A percentile compares a stretch with the other conserved stretches of the same genome.
phyloP scores from a whole-genome alignment of 2,329 filamentous ascomycete species.

The Neocucurbitaria cava region DNA sequence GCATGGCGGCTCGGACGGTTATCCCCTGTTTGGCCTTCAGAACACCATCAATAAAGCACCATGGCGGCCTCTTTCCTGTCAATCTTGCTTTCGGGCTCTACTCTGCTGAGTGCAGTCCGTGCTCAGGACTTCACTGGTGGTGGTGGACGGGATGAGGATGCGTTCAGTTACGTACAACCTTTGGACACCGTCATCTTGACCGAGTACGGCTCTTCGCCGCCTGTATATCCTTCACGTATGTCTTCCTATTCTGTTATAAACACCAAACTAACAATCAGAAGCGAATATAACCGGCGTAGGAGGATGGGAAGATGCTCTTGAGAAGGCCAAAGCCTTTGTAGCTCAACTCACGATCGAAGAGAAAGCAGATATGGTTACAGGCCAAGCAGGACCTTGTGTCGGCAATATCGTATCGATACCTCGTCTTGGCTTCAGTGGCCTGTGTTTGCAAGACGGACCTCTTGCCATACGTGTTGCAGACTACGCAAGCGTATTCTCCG shows the following conservation, averaged over 20 bases:
- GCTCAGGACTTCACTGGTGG: conserved; percentile 34
- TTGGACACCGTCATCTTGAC: conserved; percentile 38
- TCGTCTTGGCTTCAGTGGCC: conserved; percentile 48
- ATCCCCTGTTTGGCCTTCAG: neutral
- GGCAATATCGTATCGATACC: conserved; percentile 52
- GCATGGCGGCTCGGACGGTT: conserved; percentile 4
- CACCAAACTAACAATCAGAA: conserved; percentile 48
- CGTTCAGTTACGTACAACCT: conserved; percentile 39
- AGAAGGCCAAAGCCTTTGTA: conserved; percentile 42
- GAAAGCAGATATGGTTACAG: conserved; percentile 46
- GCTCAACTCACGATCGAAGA: conserved; percentile 41
- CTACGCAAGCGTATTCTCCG: conserved; percentile 50
- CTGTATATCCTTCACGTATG: conserved; percentile 40
- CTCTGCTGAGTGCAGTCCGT: conserved; percentile 29
- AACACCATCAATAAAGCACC: conserved; percentile 8
- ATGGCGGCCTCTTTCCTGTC: conserved; percentile 38
- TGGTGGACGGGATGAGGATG: conserved; percentile 23
- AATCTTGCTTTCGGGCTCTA: conserved; percentile 28
- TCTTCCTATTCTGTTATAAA: neutral
- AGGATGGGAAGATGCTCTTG: conserved; percentile 42
- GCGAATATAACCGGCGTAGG: conserved; percentile 39
- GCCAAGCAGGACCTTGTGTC: conserved; percentile 62
- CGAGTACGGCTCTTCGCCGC: conserved; percentile 36
- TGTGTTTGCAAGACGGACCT: conserved; percentile 52
- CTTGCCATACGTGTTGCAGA: conserved; percentile 45